Base-by-base conservation (phyloP, 352 stramenopile species). In the Globisporangium yorkense region DNA sequence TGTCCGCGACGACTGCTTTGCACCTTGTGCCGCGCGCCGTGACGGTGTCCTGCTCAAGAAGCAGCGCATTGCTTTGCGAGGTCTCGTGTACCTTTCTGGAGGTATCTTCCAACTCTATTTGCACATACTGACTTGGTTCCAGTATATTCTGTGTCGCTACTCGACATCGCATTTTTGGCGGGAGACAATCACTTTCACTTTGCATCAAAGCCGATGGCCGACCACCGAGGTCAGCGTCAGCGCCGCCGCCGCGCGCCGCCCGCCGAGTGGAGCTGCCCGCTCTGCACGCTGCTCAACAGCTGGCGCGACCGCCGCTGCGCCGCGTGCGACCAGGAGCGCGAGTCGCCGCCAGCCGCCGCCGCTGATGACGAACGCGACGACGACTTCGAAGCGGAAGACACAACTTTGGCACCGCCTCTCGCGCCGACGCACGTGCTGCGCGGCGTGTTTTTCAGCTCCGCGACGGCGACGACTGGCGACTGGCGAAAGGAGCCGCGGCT, bases 261-360 rank as follows among this genome's bases (percentile, higher is more conserved):
- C 13, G 58, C 62, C 24, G 73, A 88, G 56, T 89, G 80, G 80
- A 89, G 75, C 65, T 89, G 80, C 48, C 60, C 66, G 59, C 73
- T 89, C 27, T 89, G 80, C 40, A 89, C 80, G 71, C 66, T 89
- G 44, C 61, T 87, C 10, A 89, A 89, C 63, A 48, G 56, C 21
- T 73, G 71, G 54, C 53, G 63, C 15, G 74, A 85, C 33, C 57
- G 67, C 15, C 67, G 65, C 15, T 89, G 80, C 51, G 68, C 61
- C 8, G 80, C 77, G 49, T 89, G 80, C 39, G 71, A 86, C 47
- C 77, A 78, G 59, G 59, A 52, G 15, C 67, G 80, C 0, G 70
- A 70, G 37, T 54, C 51, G 51, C 58, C 44, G 3, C 20, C 20
- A 40, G 37, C 21, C n/a, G 20, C 1, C 47, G 33, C 7, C 49